These are phyloP conservation scores for Neurospora tetraspora DNA, from an alignment of 495 filamentous ascomycete genomes.

Conservation along the genomic window DNA sequence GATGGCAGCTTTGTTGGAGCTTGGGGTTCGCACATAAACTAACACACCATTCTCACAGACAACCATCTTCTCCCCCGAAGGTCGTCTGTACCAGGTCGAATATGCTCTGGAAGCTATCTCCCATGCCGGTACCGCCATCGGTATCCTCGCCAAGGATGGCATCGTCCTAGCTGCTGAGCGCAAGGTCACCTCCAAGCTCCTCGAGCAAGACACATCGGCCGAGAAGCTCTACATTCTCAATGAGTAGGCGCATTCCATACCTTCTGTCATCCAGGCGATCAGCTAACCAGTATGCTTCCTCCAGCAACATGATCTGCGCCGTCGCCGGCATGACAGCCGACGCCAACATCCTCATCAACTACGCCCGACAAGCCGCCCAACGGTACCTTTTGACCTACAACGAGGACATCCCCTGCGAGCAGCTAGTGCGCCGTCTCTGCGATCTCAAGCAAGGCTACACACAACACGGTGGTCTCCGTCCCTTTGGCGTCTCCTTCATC, in stretches of 20 bases:
- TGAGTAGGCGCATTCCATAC: too few species aligned
- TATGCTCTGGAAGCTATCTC: conserved; percentile 98
- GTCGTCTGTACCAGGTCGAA: conserved; percentile 97
- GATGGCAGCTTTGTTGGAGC: conserved; percentile 2
- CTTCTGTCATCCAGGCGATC: too few species aligned
- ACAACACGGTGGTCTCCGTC: conserved; percentile 92
- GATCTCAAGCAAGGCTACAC: conserved; percentile 99
- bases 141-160: conserved; percentile 93
- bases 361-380: conserved; percentile 92
- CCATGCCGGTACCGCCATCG: conserved; percentile 91
- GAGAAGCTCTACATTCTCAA: conserved; percentile 99
- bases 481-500: conserved; percentile 98
- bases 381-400: conserved; percentile 97
- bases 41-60: conserved; percentile 51
- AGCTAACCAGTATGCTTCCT: too few species aligned
- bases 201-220: conserved; percentile 98
- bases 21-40: conserved; percentile 20
- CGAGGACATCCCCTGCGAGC: conserved; percentile 98
- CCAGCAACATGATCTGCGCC: conserved; percentile 99
- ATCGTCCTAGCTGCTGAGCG: conserved; percentile 98
- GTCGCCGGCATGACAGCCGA: conserved; percentile 99
- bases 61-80: conserved; percentile 99
- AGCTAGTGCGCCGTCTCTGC: conserved; percentile 92
- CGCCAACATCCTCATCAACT: conserved; percentile 99
- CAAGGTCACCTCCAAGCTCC: conserved; percentile 97